Evolutionary conservation across 805 yeast genomes (phyloP).

Genomic region (Yarrowia osloensis): DNA sequence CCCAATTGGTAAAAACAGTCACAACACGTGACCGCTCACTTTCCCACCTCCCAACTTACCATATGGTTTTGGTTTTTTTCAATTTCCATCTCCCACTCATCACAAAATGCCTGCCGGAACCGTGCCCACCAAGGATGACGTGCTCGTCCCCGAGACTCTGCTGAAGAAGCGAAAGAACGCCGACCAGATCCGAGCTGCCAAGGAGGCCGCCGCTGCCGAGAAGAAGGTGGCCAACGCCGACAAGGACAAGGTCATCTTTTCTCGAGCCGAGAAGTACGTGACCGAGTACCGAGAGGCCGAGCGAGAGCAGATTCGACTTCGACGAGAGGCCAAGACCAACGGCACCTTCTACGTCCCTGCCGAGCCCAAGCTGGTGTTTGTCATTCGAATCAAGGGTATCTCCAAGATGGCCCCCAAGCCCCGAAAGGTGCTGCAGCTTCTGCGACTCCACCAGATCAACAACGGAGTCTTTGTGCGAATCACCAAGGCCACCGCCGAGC

Average conservation of each 20-base stretch:
- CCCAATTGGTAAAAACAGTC: constrained; percentile 28
- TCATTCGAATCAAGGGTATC: constrained; percentile 99
- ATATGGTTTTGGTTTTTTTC: no score
- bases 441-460: constrained; percentile 77
- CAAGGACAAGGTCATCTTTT: constrained; percentile 61
- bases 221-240: constrained; percentile 41
- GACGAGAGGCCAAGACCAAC: constrained; percentile 91
- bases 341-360: constrained; percentile 94
- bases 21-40: constrained; percentile 26
- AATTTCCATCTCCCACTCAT: no score
- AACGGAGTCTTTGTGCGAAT: constrained; percentile 77
- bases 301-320: constrained; percentile 77
- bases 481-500: constrained; percentile 78
- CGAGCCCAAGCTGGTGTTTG: constrained; percentile 91
- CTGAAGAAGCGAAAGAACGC: constrained; percentile 62
- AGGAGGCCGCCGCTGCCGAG: constrained; percentile 51
- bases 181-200: constrained; percentile 58
- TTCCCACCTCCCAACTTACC: not conserved
- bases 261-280: constrained; percentile 96
- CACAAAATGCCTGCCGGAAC: constrained; percentile 36
- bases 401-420: constrained; percentile 98
- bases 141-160: constrained; percentile 57
- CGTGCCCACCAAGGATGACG: constrained; percentile 38
- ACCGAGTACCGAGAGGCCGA: constrained; percentile 92
- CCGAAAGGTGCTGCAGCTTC: constrained; percentile 89